A percentile compares a stretch with the other conserved stretches of the same genome.
Conservation (phyloP, 2,329 filamentous ascomycete genomes). For the Diaporthe sp. region DNA sequence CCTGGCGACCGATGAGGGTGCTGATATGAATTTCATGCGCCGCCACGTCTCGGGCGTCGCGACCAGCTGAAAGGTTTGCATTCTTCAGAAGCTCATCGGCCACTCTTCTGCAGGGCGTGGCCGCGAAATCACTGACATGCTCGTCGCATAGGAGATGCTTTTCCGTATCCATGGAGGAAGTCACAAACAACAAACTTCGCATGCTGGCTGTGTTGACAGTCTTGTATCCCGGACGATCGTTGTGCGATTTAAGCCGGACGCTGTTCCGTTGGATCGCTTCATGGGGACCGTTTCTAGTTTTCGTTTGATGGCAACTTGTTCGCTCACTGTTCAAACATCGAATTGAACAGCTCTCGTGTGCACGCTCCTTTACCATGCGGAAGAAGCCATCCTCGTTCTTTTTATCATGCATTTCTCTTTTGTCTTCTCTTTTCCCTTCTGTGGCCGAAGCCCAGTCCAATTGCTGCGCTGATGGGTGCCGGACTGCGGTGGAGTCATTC, state of each 20-base stretch:
- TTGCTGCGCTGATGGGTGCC: conserved; percentile 11
- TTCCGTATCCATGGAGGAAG: too few relatives aligned
- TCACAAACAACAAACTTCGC: not conserved
- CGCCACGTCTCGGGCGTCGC: not conserved
- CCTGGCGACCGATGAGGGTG: not conserved
- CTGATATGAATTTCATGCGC: not conserved
- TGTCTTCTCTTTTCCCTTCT: not conserved
- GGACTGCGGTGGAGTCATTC: not conserved
- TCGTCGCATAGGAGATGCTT: not conserved
- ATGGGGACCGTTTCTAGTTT: too few relatives aligned
- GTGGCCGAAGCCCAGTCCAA: not conserved
- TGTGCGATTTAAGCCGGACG: not conserved
- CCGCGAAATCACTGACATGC: too few relatives aligned
- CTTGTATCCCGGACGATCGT: not conserved
- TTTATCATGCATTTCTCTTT: not conserved
- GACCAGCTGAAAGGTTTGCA: not conserved
- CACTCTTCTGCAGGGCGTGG: not conserved
- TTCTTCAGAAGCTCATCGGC: not conserved
- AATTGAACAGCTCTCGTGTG: too few relatives aligned
- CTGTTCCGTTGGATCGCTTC: not conserved
- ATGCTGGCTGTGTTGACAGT: not conserved
- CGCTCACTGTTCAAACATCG: too few relatives aligned
- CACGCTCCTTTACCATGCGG: not conserved
- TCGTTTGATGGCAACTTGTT: too few relatives aligned
- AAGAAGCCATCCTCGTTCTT: not conserved